Evolutionary conservation across 2,329 filamentous ascomycete species (phyloP), one percentile per base, ranked within the genome.

Genomic region (Decorospora gaudefroyi): DNA sequence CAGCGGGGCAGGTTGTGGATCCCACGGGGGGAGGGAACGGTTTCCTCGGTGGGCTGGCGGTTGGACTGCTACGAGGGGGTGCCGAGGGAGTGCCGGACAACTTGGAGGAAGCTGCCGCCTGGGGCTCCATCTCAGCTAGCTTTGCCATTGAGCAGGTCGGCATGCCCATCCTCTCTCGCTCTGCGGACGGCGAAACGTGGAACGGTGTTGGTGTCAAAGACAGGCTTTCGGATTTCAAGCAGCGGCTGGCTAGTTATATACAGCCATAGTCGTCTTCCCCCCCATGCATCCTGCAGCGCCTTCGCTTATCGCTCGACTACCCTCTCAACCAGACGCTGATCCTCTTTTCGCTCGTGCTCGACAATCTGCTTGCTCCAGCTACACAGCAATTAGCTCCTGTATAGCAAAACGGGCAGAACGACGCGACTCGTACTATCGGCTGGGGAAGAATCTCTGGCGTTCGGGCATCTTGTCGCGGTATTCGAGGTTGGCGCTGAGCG

Each of bases 111-210:
- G 90, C 90, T 4, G 84, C 87, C 4, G 76, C 82, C 0, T 92
- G 86, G 82, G 93, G 85, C 4, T 86, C 82, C 31, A 79, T 97
- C 4, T 86, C 90, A 2, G 92, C 93, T 6, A 91, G 90, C 62
- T 93, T 96, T 69, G 89, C 89, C 11, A 95, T 99, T 60, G 91
- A 99, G 72, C 93, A 99, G 69, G 84, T 95, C 38, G 92, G 93
- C 0, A 82, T 95, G 68, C 92, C 92, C 0, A 67, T 68, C 1
- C 62, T 90, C 36, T 61, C 59, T 38, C 54, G 59, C 4, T 49
- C 33, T 32, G 12, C 42, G 21, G 45, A 65, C 7, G 63, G 62
- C 31, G 77, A 79, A 59, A 64, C 51, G 19, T 80, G 77, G 77
- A 80, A 80, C 51, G 72, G 70, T 10, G 66, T 68, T n/a, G 50